Evolutionary conservation across 2,329 filamentous ascomycete genomes (phyloP), one percentile per base, ranked within the genome.

Genomic region (Epichloe aotearoae): DNA sequence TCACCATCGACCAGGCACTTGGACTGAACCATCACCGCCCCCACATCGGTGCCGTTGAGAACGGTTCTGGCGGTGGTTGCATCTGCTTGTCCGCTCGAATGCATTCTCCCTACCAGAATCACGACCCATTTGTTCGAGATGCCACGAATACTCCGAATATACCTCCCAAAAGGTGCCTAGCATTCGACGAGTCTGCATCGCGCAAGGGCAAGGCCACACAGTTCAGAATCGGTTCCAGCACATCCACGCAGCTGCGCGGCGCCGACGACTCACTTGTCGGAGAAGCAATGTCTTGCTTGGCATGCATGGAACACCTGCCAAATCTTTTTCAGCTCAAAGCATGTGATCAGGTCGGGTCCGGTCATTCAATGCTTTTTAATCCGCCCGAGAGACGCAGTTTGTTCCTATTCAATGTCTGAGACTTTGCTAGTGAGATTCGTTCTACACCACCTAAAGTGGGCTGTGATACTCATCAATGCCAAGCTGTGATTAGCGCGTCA

Each of bases 41-140:
- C 44, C 38, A 47, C 47, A 36, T 15, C 34, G 47, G 47, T 40
- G 39, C 47, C 40, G 47, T 37, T 44, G 47, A 19, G 14, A n/a
- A 33, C 23, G 33, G 19, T 45, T 48, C 46, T 23, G 46, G 45
- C 23, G 23, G 34, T 45, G 46, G 50, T 26, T 36, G n/a, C 30
- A 5, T 19, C 39, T 34, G 3, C 37, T 36, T 19, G 23, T 40
- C n/a, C 15, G 11, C 23, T 10, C 23, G 15, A 15, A 34, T 19
- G 33, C 44, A 30, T 30, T 34, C 38, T 43, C 33, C 33, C 11
- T 23, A 15, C 30, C 30, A 43, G 20, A 23, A 36, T 37, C 26
- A 46, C 19, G 37, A 8, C 19, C 10, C 26, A 30, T 30, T 46
- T 46, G 44, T n/a, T 42, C 17, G 17, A 12, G 17, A 47, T 39